Conservation (phyloP, 1,284 basidiomycete species). For the Sparassis latifolia region DNA sequence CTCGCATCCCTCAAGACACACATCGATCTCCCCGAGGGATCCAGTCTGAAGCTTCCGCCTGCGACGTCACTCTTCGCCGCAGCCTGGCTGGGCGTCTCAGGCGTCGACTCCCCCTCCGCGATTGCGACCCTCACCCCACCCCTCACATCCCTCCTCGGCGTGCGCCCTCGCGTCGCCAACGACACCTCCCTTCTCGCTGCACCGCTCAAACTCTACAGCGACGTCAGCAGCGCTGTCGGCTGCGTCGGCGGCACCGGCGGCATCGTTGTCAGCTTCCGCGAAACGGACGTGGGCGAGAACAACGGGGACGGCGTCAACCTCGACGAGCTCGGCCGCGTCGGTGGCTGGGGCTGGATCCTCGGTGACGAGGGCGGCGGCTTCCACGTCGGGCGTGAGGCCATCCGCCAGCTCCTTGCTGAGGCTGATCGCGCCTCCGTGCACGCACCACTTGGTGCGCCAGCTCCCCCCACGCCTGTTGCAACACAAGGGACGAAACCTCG, state of each 20-base stretch:
- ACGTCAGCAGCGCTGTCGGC: constrained; percentile 54
- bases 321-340: constrained; percentile 58
- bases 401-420: constrained; percentile 56
- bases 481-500: constrained; percentile 5
- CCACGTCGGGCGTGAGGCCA: constrained; percentile 64
- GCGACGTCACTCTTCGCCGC: constrained; percentile 47
- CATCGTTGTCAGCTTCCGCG: constrained; percentile 57
- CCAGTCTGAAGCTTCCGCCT: constrained; percentile 26
- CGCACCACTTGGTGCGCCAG: constrained; percentile 24
- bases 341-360: constrained; percentile 80
- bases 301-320: constrained; percentile 28
- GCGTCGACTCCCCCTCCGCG: constrained; percentile 63
- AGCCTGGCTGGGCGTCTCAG: constrained; percentile 75
- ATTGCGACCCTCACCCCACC: constrained; percentile 44
- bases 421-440: constrained; percentile 48
- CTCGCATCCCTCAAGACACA: constrained; percentile 25
- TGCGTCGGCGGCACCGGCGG: constrained; percentile 71
- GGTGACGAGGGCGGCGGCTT: constrained; percentile 79
- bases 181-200: constrained; percentile 72
- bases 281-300: constrained; percentile 16
- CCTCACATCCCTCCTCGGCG: constrained; percentile 51
- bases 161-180: constrained; percentile 56
- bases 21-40: neutral
- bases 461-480: neutral
- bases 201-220: constrained; percentile 51